Percentiles rank a stretch among this genome's conserved stretches.
phyloP scores from a whole-genome alignment of 805 yeast species.

The Candida adriatica region DNA sequence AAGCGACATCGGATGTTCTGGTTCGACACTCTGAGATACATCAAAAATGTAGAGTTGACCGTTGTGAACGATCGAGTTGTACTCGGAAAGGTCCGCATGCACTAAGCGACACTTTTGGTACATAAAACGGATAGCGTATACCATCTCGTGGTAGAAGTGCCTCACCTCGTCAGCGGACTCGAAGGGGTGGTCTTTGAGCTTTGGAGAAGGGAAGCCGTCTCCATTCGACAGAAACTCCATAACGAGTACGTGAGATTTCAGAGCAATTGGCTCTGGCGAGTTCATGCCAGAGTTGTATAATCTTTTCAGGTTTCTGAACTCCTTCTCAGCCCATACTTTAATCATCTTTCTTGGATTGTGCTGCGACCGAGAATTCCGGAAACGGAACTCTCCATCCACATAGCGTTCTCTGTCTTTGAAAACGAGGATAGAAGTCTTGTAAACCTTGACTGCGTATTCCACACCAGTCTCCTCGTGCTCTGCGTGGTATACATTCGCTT shows the following conservation, averaged over 20 bases:
- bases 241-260: slow-evolving; percentile 83
- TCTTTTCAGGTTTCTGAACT: slow-evolving; percentile 86
- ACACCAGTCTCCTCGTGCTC: slow-evolving; percentile 32
- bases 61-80: slow-evolving; percentile 82
- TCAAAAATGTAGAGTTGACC: slow-evolving; percentile 80
- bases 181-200: slow-evolving; percentile 77
- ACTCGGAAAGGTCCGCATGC: slow-evolving; percentile 96
- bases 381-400: slow-evolving; percentile 93
- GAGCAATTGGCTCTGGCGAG: slow-evolving; percentile 88
- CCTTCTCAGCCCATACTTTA: slow-evolving; percentile 97
- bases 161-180: slow-evolving; percentile 58
- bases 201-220: slow-evolving; percentile 84
- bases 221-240: slow-evolving; percentile 87
- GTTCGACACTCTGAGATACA: slow-evolving; percentile 96
- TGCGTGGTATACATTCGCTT: slow-evolving; percentile 96
- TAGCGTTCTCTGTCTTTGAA: slow-evolving; percentile 95
- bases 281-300: slow-evolving; percentile 73
- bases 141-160: slow-evolving; percentile 66
- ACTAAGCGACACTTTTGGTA: slow-evolving; percentile 85
- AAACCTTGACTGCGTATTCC: slow-evolving; percentile 86
- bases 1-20: slow-evolving; percentile 94
- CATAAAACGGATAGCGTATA: slow-evolving; percentile 79
- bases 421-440: slow-evolving; percentile 93
- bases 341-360: slow-evolving; percentile 97
- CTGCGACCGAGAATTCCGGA: slow-evolving; percentile 76